A percentile compares a stretch with the other conserved stretches of the same genome.
Conservation (phyloP, 1,139 yeast species). For the Hansenula lynferdii region DNA sequence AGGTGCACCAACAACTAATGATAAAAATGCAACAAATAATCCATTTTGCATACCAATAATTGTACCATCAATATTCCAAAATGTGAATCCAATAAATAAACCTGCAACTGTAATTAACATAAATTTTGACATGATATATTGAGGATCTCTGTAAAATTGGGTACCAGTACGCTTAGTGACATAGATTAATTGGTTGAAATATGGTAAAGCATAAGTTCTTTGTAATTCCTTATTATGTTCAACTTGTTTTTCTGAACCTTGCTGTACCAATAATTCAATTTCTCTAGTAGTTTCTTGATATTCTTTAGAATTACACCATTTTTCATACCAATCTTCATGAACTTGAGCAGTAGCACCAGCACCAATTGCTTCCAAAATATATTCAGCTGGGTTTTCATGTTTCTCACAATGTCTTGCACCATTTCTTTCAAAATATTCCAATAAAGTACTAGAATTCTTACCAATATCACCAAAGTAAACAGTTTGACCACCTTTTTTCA, state of each 20-base stretch:
- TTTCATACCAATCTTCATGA: conserved; percentile 38
- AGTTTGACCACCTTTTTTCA: conserved; percentile 44
- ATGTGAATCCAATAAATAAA: conserved; percentile 50
- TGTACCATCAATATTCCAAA: conserved; percentile 42
- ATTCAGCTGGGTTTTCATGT: conserved; percentile 55
- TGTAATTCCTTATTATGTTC: conserved; percentile 8
- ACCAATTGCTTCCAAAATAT: conserved; percentile 55
- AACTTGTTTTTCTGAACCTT: not conserved
- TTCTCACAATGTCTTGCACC: conserved; percentile 37
- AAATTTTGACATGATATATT: conserved; percentile 33
- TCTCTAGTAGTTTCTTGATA: conserved; percentile 22
- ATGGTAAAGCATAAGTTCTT: conserved; percentile 30
- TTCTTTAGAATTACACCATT: conserved; percentile 37
- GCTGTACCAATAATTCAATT: conserved; percentile 17
- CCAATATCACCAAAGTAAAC: conserved; percentile 62
- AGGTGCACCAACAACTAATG: conserved; percentile 45
- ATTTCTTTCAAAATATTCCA: conserved; percentile 46
- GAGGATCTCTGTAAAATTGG: conserved; percentile 37
- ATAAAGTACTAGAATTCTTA: conserved; percentile 37
- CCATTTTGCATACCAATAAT: not conserved
- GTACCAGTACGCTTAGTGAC: conserved; percentile 28
- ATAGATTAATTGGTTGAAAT: conserved; percentile 25
- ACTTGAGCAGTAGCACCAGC: conserved; percentile 50
- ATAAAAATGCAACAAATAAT: conserved; percentile 35
- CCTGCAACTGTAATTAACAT: conserved; percentile 35